Conservation (phyloP, 768 basidiomycete species). For the Tylopilus rubrobrunneus region DNA sequence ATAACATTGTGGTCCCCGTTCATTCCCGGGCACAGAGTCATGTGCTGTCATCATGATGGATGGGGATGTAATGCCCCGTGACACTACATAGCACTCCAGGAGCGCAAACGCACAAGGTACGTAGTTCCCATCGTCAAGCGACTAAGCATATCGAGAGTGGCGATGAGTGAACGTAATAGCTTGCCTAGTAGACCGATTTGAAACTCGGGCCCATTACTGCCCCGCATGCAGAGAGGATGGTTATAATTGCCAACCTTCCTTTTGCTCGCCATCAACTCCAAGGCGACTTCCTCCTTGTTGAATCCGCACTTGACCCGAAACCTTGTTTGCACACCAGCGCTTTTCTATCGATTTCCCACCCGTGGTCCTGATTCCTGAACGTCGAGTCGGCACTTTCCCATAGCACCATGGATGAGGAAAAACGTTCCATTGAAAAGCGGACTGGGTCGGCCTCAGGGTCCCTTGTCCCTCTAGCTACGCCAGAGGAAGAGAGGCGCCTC, state of each 20-base stretch:
- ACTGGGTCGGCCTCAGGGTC: background rate
- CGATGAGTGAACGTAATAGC: background rate
- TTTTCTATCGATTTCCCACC: background rate
- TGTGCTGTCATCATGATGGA: no score
- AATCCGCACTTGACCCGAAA: background rate
- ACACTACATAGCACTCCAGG: no score
- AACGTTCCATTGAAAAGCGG: background rate
- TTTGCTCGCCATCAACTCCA: background rate
- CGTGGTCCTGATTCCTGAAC: no score
- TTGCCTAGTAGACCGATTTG: background rate
- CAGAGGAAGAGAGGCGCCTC: constrained; percentile 34
- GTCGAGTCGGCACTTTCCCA: background rate
- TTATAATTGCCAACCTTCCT: background rate
- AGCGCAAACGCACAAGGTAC: no score
- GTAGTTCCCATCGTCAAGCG: no score
- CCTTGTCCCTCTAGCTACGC: constrained; percentile 17
- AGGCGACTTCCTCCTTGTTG: background rate
- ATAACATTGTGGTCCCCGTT: no score
- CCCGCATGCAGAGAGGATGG: background rate
- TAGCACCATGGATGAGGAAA: constrained; percentile 20
- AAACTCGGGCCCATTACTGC: background rate
- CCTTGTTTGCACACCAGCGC: background rate
- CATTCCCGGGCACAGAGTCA: no score
- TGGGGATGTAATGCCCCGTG: no score
- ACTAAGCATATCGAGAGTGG: no score